Base-by-base conservation (phyloP, 257 asterid genomes). In the Misopates orontium region DNA sequence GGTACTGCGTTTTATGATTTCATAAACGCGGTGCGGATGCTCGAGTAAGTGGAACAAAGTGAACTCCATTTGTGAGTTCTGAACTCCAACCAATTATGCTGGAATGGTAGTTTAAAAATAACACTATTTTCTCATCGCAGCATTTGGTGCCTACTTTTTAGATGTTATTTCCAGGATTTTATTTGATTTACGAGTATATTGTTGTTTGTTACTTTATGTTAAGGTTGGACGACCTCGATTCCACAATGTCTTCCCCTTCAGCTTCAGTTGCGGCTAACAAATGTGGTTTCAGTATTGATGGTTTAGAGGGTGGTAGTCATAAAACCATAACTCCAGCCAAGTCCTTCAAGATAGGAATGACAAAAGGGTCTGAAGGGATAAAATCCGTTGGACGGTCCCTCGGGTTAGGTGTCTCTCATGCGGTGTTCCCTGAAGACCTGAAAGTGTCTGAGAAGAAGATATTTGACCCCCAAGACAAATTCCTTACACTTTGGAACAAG, bases 361-460 rank as follows among this genome's bases (percentile, higher is more conserved):
- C 75, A 75, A 77, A 77, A 72, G 91, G 97, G 60, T 86, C 97
- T 0, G 95, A 86, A 77, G 99, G 97, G 52, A 84, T 94, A 36
- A 69, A 83, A 60, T 87, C 96, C 1, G 52, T 93, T 39, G 98
- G 98, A 1, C 80, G 95, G 47, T 83, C 99, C 10, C 59, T 94
- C 47, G 85, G 64, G 78, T 80, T 92, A 25, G 96, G 95, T 15
- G 95, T 93, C 36, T 83, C 95, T 1, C 78, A 85, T 24, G 97
- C 91, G 15, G 89, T 94, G 68, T 94, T 94, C 62, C 91, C 99
- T 2, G 99, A 94, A 80, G 99, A 94, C 70, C 96, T 90, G 41
- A 82, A 74, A 75, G 94, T 82, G 60, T 83, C 94, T 2, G 86
- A 90, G 84, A 90, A 81, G 87, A 90, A 77, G 79, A 88, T 94